Evolutionary conservation across 305 asterid species (phyloP), one percentile per base, ranked within the genome.

Genomic region (Solanum hybrid): DNA sequence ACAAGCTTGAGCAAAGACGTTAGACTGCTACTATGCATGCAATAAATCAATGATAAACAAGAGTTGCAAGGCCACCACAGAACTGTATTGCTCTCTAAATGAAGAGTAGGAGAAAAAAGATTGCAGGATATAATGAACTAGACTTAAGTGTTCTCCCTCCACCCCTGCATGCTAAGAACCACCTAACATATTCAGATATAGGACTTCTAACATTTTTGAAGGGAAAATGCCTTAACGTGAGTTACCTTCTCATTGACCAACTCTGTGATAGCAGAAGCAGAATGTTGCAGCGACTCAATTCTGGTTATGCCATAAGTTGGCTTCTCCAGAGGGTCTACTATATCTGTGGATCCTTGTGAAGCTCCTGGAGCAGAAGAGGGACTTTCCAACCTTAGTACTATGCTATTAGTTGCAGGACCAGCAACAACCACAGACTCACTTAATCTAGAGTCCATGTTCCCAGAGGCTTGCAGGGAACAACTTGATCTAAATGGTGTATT

Each of bases 221-320:
- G 32, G 33, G 33, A 22, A 33, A 61, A 85, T 32, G 77, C 32
- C 77, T 20, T 73, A 17, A 37, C 7, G 3, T 31, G 51, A 72
- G 87, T 93, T 94, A 97, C 99, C 98, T 95, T 97, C 87, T 94
- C 96, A 65, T 93, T 95, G 78, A 97, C 98, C 91, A 97, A 89
- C 82, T 95, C 97, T 31, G 94, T 91, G 87, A 97, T 93, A 90
- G 94, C 94, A 90, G 94, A 91, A 39, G 98, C 99, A 88, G 89
- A 95, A 70, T 68, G 89, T 91, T 93, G 96, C 95, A 97, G 92
- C 57, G 98, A 95, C 91, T 91, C 95, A 90, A 96, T 93, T 93
- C 98, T 93, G 57, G 94, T 90, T 92, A 95, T 89, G 95, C 95
- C 92, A 92, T 95, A 94, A 86, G 96, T 89, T 89, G 95, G 96